These are phyloP conservation scores for Chaetomium olivaceum DNA, from an alignment of 2,329 filamentous ascomycete genomes.

Conservation along the genomic window DNA sequence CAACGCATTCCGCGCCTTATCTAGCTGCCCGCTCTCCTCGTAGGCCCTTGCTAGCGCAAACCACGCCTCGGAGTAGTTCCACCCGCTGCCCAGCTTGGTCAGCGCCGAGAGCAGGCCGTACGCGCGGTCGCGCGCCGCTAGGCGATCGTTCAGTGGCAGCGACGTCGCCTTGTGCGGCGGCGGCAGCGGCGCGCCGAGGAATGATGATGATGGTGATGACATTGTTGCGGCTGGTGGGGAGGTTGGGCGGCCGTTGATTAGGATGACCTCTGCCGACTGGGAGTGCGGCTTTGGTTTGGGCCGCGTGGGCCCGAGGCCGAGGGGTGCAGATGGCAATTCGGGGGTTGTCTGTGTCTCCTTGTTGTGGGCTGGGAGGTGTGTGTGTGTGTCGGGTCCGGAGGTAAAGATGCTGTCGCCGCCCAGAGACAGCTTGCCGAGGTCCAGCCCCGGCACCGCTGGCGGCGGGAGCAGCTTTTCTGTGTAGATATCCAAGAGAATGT, in stretches of 20 bases:
- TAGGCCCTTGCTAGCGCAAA: slow-evolving; percentile 82
- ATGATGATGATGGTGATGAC: background rate
- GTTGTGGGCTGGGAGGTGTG: slow-evolving; percentile 1
- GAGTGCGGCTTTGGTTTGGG: slow-evolving; percentile 20
- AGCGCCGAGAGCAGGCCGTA: slow-evolving; percentile 79
- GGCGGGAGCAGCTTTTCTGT: slow-evolving; percentile 64
- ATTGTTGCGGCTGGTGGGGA: background rate
- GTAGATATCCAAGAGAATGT: slow-evolving; percentile 85
- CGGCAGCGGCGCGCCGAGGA: slow-evolving; percentile 46
- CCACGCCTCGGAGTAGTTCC: slow-evolving; percentile 95
- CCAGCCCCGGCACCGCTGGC: slow-evolving; percentile 52
- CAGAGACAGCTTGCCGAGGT: slow-evolving; percentile 38
- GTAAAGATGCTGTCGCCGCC: slow-evolving; percentile 25
- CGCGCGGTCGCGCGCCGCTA: slow-evolving; percentile 88
- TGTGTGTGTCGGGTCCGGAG: slow-evolving; percentile 22
- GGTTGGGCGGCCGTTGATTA: background rate
- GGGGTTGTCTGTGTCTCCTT: slow-evolving; percentile 21
- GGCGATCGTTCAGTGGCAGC: slow-evolving; percentile 72
- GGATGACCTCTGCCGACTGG: slow-evolving; percentile 6
- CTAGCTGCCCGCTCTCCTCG: slow-evolving; percentile 79
- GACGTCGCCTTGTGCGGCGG: slow-evolving; percentile 59
- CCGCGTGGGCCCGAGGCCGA: slow-evolving; percentile 45
- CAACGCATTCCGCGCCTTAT: slow-evolving; percentile 87
- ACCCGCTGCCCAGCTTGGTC: slow-evolving; percentile 81
- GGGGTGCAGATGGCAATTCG: slow-evolving; percentile 46